These are phyloP conservation scores for Gloeopeniophorella convolvens DNA, from an alignment of 768 basidiomycete species.

Conservation along the genomic window DNA sequence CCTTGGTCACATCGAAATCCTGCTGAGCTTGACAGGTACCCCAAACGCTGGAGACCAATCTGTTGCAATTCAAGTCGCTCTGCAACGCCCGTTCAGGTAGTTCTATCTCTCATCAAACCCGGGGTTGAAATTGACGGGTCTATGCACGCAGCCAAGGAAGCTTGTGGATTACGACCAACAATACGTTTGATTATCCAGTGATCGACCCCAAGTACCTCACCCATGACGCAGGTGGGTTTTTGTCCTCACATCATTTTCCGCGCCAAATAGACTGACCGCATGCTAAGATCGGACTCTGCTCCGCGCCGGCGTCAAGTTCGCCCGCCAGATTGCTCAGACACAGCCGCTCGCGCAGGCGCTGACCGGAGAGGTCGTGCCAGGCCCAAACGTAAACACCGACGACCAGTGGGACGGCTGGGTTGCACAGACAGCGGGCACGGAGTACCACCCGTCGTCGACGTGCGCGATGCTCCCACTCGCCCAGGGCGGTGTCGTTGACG, in stretches of 20 bases:
- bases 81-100: conserved; percentile 57
- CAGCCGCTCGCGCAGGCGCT: conserved; percentile 43
- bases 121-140: conserved; percentile 1
- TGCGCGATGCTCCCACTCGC: conserved; percentile 51
- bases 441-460: conserved; percentile 56
- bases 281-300: conserved; percentile 44
- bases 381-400: conserved; percentile 45
- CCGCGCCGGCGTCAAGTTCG: conserved; percentile 57
- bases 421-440: conserved; percentile 36
- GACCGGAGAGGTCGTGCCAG: conserved; percentile 44
- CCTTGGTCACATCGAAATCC: conserved; percentile 52
- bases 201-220: conserved; percentile 65
- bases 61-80: conserved; percentile 55
- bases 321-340: conserved; percentile 46
- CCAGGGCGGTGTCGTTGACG: conserved; percentile 53
- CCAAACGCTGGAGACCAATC: conserved; percentile 32
- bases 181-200: conserved; percentile 51
- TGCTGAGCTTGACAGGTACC: conserved; percentile 38
- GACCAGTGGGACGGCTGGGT: conserved; percentile 51
- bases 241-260: neutral
- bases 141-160: conserved; percentile 42
- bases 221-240: conserved; percentile 41
- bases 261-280: too few relatives aligned
- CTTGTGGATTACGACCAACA: conserved; percentile 51
- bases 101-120: conserved; percentile 8